Evolutionary conservation across 176 grass and related monocot genomes (phyloP).

Genomic region (Urochloa ruziziensis): DNA sequence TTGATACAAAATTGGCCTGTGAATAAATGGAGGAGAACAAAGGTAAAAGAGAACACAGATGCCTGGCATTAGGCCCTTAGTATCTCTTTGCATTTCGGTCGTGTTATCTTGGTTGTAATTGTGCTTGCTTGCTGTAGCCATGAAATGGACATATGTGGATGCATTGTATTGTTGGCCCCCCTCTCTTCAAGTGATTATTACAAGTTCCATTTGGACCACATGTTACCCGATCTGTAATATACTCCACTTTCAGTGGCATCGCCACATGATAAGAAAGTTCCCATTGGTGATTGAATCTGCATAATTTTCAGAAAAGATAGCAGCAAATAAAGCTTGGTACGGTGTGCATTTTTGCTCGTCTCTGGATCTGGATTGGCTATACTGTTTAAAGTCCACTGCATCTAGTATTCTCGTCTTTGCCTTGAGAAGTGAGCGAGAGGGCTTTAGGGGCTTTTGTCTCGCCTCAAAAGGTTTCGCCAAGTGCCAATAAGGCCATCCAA

Average conservation of each 20-base stretch:
- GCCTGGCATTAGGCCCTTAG: constrained; percentile 15
- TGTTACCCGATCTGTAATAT: constrained; percentile 19
- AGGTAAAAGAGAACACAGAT: constrained; percentile 18
- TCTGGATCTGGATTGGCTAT: background rate
- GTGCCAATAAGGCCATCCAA: background rate
- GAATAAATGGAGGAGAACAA: constrained; percentile 57
- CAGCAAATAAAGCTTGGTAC: background rate
- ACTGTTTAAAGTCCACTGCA: background rate
- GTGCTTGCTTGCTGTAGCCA: constrained; percentile 39
- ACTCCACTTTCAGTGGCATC: constrained; percentile 8
- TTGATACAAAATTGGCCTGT: constrained; percentile 98
- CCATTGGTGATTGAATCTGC: background rate
- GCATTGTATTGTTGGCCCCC: constrained; percentile 27
- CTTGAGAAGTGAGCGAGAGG: background rate
- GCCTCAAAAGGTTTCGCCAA: background rate
- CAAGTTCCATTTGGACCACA: background rate
- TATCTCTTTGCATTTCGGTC: constrained; percentile 5
- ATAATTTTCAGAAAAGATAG: background rate
- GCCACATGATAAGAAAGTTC: constrained; percentile 26
- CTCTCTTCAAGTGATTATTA: constrained; percentile 16
- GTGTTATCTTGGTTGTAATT: constrained; percentile 31
- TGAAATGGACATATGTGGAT: constrained; percentile 41
- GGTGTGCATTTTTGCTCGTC: background rate
- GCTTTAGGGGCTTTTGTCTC: background rate
- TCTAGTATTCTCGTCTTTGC: background rate